A percentile compares a stretch with the other conserved stretches of the same genome.
Evolutionary conservation across 805 yeast species (phyloP).

Genomic region (Pichia exigua): DNA sequence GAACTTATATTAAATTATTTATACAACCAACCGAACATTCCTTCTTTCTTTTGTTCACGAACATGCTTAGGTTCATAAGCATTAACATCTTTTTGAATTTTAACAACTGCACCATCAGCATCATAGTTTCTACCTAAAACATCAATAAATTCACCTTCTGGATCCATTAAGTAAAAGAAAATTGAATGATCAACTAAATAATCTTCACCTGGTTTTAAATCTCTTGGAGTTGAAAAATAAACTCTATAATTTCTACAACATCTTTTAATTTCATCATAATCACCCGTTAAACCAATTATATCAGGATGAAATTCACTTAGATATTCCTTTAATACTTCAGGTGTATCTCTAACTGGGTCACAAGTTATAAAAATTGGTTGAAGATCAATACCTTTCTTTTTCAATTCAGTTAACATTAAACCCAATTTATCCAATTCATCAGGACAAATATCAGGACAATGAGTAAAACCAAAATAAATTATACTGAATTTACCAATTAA

Average conservation of each 20-base stretch:
- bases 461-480: constrained; percentile 93
- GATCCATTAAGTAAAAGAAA: constrained; percentile 95
- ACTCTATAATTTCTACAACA: constrained; percentile 88
- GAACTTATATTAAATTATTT: constrained; percentile 24
- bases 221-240: constrained; percentile 94
- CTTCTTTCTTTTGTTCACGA: constrained; percentile 55
- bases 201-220: constrained; percentile 92
- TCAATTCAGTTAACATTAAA: constrained; percentile 54
- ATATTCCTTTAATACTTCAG: constrained; percentile 76
- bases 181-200: constrained; percentile 96
- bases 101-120: constrained; percentile 67
- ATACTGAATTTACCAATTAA: constrained; percentile 73
- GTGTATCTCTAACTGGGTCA: constrained; percentile 92
- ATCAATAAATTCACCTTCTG: constrained; percentile 94
- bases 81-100: constrained; percentile 66
- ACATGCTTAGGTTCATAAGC: constrained; percentile 68
- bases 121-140: constrained; percentile 89
- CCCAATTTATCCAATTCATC: constrained; percentile 94
- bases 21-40: constrained; percentile 53
- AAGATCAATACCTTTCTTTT: constrained; percentile 47
- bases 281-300: constrained; percentile 86
- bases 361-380: constrained; percentile 93
- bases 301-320: constrained; percentile 83
- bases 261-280: constrained; percentile 74
- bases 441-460: constrained; percentile 98